Evolutionary conservation across 2,329 filamentous ascomycete genomes (phyloP), one percentile per base, ranked within the genome.

Genomic region (Nannizziopsis barbatae): DNA sequence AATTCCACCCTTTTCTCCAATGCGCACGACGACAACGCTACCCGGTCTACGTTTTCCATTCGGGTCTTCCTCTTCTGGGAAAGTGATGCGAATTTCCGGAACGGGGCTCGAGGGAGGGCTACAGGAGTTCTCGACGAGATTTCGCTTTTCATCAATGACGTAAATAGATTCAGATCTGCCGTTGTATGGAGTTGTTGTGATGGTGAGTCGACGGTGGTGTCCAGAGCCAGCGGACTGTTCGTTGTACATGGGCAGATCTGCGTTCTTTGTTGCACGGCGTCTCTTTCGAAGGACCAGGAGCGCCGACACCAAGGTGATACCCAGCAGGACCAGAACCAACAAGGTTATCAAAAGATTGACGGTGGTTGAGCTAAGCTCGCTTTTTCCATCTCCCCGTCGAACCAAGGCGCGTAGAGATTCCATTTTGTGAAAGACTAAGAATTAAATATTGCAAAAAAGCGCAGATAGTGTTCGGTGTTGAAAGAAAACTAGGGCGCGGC

Each of bases 41-140:
- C 90, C 90, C 56, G 83, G 87, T 71, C 84, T 84, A 58, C 77
- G 76, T 67, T 81, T 86, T 57, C 90, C 90, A 47, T 71, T 61
- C 43, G 79, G 72, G 57, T 87, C 85, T 62, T 95, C 89, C 58
- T 93, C 83, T 73, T 96, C 92, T 12, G 92, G 92, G 73, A 98
- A 96, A 32, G 92, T 96, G 67, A 98, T 95, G 68, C 89, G 87
- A 61, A 98, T 98, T 71, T 96, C 86, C 15, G 92, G 92, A 22
- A 96, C 86, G n/a, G 84, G 83, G 40, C 83, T 86, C 58, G 83
- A 73, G 17, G 89, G 85, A 12, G 86, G 83, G 54, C 80, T 83
- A 52, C 76, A 74, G 30, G 85, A 84, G 67, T 85, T 85, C 55
- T 81, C 76, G 56, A 90, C 79, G 69, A 93, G 81, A 55, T 80